Evolutionary conservation across 2,329 filamentous ascomycete genomes (phyloP).

Genomic region (Trichocomaceae sp.): DNA sequence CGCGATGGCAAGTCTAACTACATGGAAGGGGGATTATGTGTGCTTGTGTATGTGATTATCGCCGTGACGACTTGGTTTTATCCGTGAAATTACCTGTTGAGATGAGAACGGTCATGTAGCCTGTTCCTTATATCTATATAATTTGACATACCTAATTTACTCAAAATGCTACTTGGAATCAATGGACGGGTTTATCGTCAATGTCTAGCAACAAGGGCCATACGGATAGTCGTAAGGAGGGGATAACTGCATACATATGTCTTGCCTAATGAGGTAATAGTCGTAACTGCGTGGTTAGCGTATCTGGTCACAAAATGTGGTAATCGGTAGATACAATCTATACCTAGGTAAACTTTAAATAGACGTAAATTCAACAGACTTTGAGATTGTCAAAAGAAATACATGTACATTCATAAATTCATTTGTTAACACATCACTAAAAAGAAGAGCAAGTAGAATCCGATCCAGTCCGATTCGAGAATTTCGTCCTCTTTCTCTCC

Average conservation of each 20-base stretch:
- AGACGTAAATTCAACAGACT: neutral
- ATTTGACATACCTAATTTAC: neutral
- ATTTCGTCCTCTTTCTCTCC: neutral
- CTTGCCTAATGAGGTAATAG: neutral
- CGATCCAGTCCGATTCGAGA: neutral
- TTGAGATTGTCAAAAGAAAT: conserved; percentile 10
- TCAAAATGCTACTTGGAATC: neutral
- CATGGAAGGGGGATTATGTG: conserved; percentile 74
- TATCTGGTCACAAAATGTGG: too few species aligned
- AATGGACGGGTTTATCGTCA: neutral
- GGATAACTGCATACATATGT: too few species aligned
- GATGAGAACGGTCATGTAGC: neutral
- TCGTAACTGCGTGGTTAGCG: neutral
- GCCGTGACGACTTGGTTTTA: conserved; percentile 58
- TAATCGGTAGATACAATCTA: neutral
- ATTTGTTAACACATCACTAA: neutral
- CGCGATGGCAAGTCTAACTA: conserved; percentile 87
- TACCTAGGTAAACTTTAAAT: too few species aligned
- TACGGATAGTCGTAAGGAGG: neutral
- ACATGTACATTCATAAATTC: neutral
- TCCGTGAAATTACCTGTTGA: conserved; percentile 28
- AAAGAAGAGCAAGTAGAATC: neutral
- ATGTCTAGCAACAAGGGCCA: neutral
- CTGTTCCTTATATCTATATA: neutral
- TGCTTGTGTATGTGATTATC: conserved; percentile 59